Base-by-base conservation (phyloP, 352 stramenopile genomes). In the Phytopythium chamaehyphon region DNA sequence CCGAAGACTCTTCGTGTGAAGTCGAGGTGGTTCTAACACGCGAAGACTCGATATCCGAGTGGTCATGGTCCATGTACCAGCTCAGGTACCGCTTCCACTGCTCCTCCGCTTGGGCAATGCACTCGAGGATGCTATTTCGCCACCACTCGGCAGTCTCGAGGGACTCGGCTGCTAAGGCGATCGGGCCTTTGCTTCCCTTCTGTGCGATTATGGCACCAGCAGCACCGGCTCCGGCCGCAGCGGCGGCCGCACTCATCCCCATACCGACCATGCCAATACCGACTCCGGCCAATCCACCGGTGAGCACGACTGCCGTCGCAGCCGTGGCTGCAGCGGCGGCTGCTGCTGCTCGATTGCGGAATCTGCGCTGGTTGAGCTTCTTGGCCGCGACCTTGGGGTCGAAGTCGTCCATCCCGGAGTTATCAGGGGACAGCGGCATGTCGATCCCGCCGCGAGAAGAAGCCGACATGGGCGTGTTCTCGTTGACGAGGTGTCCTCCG, bases 41-140 rank as follows among this genome's bases (percentile, higher is more conserved):
- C 10, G n/a, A 40, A n/a, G 45, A 31, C 12, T 81, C 71, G 22
- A 76, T 51, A 10, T 80, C 70, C 7, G 26, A 33, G 26, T 59
- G 49, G 12, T 84, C 73, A 40, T 74, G 78, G 46, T 89, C 80
- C 72, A 93, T 87, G 55, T 93, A 93, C 83, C 83, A 93, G 28
- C 86, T 83, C 16, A 93, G 50, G 40, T 93, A 93, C 28, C 79
- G 81, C 31, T 88, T 88, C 83, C 83, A 93, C 57, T 91, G 80
- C 54, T 89, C 76, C 62, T 93, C 83, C 0, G 83, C 80, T 53
- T 93, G 83, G 0, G 79, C 76, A 54, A 93, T 87, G 39, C 83
- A 93, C 51, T 93, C 83, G 0, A 90, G 42, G 46, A 93, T 89
- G 51, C 83, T 91, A 39, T 89, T 90, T 23, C 83, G 76, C 83